Base-by-base conservation (phyloP, 495 filamentous ascomycete genomes). In the Bacidia rubella region DNA sequence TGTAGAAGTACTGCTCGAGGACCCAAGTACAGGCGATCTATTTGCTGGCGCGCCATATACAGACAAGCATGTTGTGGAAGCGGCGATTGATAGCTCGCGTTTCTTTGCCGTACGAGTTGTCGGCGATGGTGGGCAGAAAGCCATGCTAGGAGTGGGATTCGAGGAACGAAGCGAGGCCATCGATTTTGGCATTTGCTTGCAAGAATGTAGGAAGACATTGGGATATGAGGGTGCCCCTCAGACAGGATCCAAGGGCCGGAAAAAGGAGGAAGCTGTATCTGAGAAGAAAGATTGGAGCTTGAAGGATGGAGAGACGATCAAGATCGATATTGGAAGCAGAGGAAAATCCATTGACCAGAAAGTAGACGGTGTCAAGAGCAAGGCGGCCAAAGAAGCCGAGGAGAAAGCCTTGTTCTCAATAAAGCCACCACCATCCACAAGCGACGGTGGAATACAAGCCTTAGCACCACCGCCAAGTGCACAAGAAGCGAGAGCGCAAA, bases 291-390 rank as follows among this genome's bases (percentile, higher is more conserved):
- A 90, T 62, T 86, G 82, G 56, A 84, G 81, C 52, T 60, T 92
- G 44, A 90, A 90, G 67, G 84, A 87, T 53, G 86, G 86, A 10
- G 82, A 92, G 71, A 90, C 83, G 2, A 90, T 92, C 48, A 84
- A 80, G 38, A 78, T 92, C 44, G 86, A 85, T 63, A 67, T 89
- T 53, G 82, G 78, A 10, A 61, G 61, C 29, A 58, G 59, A 51
- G 60, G 57, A 23, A 56, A 51, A 20, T 54, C 55, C 19, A 43
- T 44, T 32, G 53, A 58, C 40, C 57, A 55, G 21, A 39, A 40
- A 44, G 52, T 40, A 7, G 55, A 44, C 12, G 24, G 22, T 4
- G 15, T 22, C 5, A 11, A 15, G 39, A 51, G 39, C 22, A 27
- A 45, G 24, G 49, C 19, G 10, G 21, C 24, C 29, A 39, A 54